phyloP scores from a whole-genome alignment of 345 rosid species.

The Gossypioides kirkii region DNA sequence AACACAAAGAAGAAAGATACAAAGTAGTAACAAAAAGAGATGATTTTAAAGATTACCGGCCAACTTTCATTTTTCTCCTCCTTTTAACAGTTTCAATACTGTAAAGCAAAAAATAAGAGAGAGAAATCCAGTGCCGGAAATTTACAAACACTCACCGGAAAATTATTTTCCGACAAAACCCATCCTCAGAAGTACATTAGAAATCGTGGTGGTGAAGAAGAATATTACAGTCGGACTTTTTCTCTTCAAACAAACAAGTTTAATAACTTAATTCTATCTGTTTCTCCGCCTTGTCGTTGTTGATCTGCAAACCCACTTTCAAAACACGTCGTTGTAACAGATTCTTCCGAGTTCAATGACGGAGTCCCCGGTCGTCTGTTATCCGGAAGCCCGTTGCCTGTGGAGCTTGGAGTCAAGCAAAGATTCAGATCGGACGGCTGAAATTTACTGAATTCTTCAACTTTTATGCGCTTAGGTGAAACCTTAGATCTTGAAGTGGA shows the following conservation, averaged over 20 bases:
- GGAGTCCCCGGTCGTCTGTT: constrained; percentile 50
- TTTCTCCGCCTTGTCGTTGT: constrained; percentile 23
- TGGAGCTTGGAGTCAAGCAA: constrained; percentile 37
- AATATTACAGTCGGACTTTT: too few relatives aligned
- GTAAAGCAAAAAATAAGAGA: not conserved
- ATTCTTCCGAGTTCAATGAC: constrained; percentile 88
- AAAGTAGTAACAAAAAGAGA: not conserved
- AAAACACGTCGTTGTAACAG: constrained; percentile 61
- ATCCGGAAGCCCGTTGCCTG: constrained; percentile 25
- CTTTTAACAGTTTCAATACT: not conserved
- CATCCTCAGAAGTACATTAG: not conserved
- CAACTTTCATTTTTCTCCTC: constrained; percentile 52
- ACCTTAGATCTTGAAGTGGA: constrained; percentile 59
- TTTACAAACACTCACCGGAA: constrained; percentile 43
- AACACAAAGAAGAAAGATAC: not conserved
- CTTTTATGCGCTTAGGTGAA: constrained; percentile 45
- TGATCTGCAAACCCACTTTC: constrained; percentile 39
- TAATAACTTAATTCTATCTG: constrained; percentile 23
- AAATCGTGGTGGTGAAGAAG: not conserved
- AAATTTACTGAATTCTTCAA: constrained; percentile 23
- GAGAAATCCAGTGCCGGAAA: constrained; percentile 58
- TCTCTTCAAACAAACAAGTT: constrained; percentile 46
- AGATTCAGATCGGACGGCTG: constrained; percentile 65
- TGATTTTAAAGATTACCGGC: constrained; percentile 26
- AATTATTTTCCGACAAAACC: constrained; percentile 25